Evolutionary conservation across 2,329 filamentous ascomycete genomes (phyloP), one percentile per base, ranked within the genome.

Genomic region (Ustilaginoidea virens): DNA sequence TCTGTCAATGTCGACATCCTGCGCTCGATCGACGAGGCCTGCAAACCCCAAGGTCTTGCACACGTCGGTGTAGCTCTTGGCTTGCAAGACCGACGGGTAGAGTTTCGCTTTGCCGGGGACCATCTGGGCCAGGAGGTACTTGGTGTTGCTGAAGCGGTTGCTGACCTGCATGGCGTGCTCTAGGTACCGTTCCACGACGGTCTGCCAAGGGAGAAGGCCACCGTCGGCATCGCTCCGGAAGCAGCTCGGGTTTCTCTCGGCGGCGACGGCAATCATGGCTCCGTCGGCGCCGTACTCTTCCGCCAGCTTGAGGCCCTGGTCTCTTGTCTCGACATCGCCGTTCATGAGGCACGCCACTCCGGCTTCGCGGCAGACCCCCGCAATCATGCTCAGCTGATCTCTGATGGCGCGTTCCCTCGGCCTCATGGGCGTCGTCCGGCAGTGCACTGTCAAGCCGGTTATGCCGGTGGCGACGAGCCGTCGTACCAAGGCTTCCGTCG

Each of bases 331-430:
- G 0, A 98, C 85, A 45, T 98, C 90, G 27, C 90, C 90, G 46
- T 98, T 98, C 74, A 96, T 86, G 23, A 96, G 56, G 47, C 87
- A 94, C 7, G 87, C 85, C 3, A 98, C 85, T 17, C 87, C 87
- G 8, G 75, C 75, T 39, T 85, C 75, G 37, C 69, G 74, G 47
- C 90, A 98, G 1, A 93, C 63, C 5, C 73, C 61, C 1, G 70
- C 78, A 26, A 98, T 66, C 80, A 93, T 92, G 33, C 66, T 67
- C 35, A 98, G 61, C 53, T 94, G 86, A 15, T 74, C 76, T 12
- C 90, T 71, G 33, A 96, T 83, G 3, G 87, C 90, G 15, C 74
- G 68, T 54, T 96, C 85, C 27, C 86, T 66, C 2, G 87, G 86
- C 21, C 90, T 71, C 90, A 98, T 98, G 2, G 86, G 82, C 5